Evolutionary conservation across 1,284 basidiomycete species (phyloP), one percentile per base, ranked within the genome.

Genomic region (Quambalaria eucalypti): DNA sequence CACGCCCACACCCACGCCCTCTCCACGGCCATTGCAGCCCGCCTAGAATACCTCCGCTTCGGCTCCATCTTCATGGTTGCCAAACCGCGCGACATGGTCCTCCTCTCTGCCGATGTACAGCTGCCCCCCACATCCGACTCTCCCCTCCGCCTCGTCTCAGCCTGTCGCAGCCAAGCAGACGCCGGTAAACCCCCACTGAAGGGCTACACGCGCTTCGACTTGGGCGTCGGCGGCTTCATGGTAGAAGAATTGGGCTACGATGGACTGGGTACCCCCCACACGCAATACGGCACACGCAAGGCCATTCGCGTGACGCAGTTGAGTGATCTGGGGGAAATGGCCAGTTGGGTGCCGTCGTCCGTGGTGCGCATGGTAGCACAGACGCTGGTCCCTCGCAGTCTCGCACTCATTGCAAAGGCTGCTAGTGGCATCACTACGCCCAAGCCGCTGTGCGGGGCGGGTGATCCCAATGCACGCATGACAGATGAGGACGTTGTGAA

Each of bases 11-110:
- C 5, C 28, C n/a, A 28, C 7, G 21, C 23, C 40, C 55, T 54
- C 12, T 51, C 52, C 28, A 33, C 55, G 40, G 56, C 56, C 2
- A 19, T 62, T 14, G 59, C 61, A 14, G 61, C 63, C 0, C 57
- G 64, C 1, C 52, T 68, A 1, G 68, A 70, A 48, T 55, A 62
- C 2, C 54, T 68, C 2, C 56, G 65, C 7, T 67, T 70, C 36
- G 66, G 66, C 9, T 59, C 60, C 52, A 67, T 70, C 48, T 70
- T 69, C n/a, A 67, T 70, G 64, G 66, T 70, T 48, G 67, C 68
- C 33, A 69, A 65, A 38, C 56, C 62, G 2, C 48, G 68, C 47
- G 66, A 69, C 40, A 69, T 70, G 68, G 59, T 65, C 0, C 56
- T 70, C 14, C 54, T 70, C 26, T 62, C 56, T 42, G 67, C 64